Evolutionary conservation across 1,139 yeast species (phyloP).

Genomic region (Scheffersomyces illinoinensis): DNA sequence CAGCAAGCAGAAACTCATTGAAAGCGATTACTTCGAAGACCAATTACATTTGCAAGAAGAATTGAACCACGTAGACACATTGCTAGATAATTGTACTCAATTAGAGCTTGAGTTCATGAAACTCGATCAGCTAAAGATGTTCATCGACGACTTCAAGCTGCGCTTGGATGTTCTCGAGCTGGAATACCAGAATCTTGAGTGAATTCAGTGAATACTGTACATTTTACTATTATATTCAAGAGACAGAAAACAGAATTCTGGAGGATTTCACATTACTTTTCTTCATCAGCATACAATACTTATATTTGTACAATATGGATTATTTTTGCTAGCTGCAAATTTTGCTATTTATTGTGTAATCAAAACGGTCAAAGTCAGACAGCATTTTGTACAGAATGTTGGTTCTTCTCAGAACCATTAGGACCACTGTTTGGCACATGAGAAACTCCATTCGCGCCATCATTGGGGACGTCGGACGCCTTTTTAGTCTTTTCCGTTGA

Average conservation of each 20-base stretch:
- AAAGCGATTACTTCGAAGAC: constrained; percentile 35
- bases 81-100: constrained; percentile 53
- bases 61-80: constrained; percentile 39
- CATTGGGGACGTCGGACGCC: neutral
- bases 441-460: neutral
- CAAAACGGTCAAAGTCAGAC: neutral
- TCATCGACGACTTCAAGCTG: constrained; percentile 41
- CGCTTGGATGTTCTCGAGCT: constrained; percentile 29
- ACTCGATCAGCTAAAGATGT: constrained; percentile 61
- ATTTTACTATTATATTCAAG: neutral
- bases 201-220: neutral
- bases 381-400: neutral
- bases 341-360: neutral
- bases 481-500: neutral
- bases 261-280: neutral
- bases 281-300: neutral
- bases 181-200: constrained; percentile 14
- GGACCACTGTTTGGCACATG: neutral
- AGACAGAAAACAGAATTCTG: neutral
- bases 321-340: neutral
- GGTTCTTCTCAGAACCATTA: neutral
- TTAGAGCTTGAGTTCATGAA: constrained; percentile 66
- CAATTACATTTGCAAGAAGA: constrained; percentile 42
- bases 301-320: neutral
- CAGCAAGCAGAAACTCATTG: constrained; percentile 27